Percentiles rank a stretch among this genome's conserved stretches.
phyloP scores from a whole-genome alignment of 2,329 filamentous ascomycete genomes.

The Arthrobotrys sphaeroides region DNA sequence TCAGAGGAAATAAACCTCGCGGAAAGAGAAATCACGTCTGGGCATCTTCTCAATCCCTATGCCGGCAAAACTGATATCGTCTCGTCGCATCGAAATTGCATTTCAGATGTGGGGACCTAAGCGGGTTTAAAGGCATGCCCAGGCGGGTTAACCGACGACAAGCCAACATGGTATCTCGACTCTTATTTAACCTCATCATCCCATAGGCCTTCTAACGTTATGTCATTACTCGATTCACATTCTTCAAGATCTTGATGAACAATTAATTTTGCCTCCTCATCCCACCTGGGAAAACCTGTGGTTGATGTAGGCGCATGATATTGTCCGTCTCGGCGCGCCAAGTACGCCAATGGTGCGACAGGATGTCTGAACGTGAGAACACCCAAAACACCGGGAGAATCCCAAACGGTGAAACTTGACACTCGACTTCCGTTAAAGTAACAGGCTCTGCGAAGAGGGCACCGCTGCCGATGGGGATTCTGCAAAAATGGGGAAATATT shows the following conservation, averaged over 20 bases:
- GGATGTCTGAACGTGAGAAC: constrained; percentile 26
- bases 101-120: background rate
- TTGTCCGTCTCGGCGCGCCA: constrained; percentile 25
- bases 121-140: background rate
- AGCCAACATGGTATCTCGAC: background rate
- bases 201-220: no score
- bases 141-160: background rate
- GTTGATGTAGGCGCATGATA: background rate
- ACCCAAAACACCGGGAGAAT: constrained; percentile 21
- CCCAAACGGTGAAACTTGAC: constrained; percentile 15
- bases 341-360: constrained; percentile 19
- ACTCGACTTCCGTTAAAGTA: constrained; percentile 15
- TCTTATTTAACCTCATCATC: background rate
- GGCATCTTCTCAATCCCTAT: background rate
- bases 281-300: background rate
- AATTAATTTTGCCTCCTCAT: background rate
- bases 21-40: background rate
- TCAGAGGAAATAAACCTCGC: background rate
- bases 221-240: no score
- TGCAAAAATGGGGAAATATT: background rate
- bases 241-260: no score
- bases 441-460: background rate
- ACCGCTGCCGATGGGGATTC: background rate
- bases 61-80: background rate
- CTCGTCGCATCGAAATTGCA: background rate